These are phyloP conservation scores for Hansenula lynferdii DNA, from an alignment of 1,139 yeast genomes.

Conservation along the genomic window DNA sequence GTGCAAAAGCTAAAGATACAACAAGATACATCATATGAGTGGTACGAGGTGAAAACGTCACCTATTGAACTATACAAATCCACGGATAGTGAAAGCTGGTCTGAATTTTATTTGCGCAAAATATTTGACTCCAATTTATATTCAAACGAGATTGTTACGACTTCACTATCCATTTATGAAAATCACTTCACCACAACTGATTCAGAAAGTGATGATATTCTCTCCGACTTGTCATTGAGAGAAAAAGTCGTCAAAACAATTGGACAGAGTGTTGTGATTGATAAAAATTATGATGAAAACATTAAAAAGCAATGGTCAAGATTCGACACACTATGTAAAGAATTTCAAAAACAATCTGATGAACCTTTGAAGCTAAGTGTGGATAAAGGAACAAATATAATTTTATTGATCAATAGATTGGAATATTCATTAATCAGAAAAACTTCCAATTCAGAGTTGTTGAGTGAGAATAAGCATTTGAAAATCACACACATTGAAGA, in stretches of 20 bases:
- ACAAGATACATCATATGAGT: constrained; percentile 17
- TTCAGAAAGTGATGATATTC: constrained; percentile 2
- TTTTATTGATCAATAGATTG: constrained; percentile 19
- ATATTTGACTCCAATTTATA: constrained; percentile 47
- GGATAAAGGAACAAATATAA: constrained; percentile 12
- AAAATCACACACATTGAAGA: constrained; percentile 5
- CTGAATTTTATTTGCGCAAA: constrained; percentile 37
- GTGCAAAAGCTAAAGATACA: constrained; percentile 31
- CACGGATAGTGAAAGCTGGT: constrained; percentile 15
- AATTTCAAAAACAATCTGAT: constrained; percentile 51
- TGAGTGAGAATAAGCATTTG: constrained; percentile 18
- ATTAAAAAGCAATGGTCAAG: constrained; percentile 49
- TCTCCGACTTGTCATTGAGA: constrained; percentile 21
- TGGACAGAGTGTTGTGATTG: constrained; percentile 22
- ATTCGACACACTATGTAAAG: constrained; percentile 61
- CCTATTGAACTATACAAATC: background rate
- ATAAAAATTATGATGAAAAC: constrained; percentile 24
- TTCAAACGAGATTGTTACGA: constrained; percentile 36
- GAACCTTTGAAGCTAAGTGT: constrained; percentile 45
- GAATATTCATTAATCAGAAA: constrained; percentile 25
- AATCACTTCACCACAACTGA: constrained; percentile 13
- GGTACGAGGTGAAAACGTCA: constrained; percentile 7
- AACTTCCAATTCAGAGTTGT: constrained; percentile 23
- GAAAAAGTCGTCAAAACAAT: constrained; percentile 28
- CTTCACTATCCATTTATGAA: constrained; percentile 37